Evolutionary conservation across 331 rosid genomes (phyloP), one percentile per base, ranked within the genome.

Genomic region (Ulmus americana): DNA sequence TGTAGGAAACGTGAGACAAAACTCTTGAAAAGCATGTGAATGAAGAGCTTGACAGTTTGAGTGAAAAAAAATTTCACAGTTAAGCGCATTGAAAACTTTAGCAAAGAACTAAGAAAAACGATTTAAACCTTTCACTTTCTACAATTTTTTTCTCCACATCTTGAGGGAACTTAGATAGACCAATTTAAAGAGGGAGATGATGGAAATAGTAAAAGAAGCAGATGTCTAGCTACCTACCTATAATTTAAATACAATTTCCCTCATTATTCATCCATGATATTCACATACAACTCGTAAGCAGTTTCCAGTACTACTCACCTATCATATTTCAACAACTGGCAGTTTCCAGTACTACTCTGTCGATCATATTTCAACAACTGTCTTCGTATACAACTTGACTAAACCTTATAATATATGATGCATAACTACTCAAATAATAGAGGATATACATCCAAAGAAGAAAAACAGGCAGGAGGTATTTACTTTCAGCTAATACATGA

Each of bases 1-100:
- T 67, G 28, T 51, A 63, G 69, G 11, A 48, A 52, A 74, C 52
- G 51, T 39, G 35, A 63, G 52, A n/a, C 71, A 39, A 55, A 59
- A 71, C 50, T 47, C 6, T 18, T 16, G 56, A 70, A 39, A 16
- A 50, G 70, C 43, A 45, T 28, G 46, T 70, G 18, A 13, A 40
- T 8, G 63, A 18, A 54, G 70, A 18, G 56, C 42, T 48, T 6
- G 46, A 38, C 38, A 56, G 0, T 12, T 20, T 53, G 22, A 53
- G 22, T 7, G 22, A 15, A 20, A n/a, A n/a, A n/a, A n/a, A n/a
- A n/a, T 28, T 12, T 6, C 6, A 39, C 7, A 5, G 16, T 56
- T 55, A 15, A 5, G 14, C 1, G 12, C 60, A 55, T n/a, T 5
- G 14, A 55, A 55, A 22, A 28, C 1, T 35, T 35, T 0, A 28